Conservation (phyloP, 441 rosid species). For the Pelargonium myrrhifolium region DNA sequence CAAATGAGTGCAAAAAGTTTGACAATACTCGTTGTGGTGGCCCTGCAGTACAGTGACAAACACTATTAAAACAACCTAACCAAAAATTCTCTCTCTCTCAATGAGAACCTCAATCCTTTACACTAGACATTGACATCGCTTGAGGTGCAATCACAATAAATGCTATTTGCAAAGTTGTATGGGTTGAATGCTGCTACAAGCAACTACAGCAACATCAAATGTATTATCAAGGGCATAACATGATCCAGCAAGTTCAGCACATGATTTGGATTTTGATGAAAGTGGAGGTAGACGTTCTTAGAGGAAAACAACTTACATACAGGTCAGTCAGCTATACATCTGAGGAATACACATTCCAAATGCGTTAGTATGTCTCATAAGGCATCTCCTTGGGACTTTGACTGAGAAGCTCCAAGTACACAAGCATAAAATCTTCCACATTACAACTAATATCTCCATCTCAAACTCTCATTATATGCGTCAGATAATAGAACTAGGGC, state of each 20-base stretch:
- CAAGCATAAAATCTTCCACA: no score
- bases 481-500: constrained; percentile 2
- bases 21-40: constrained; percentile 95
- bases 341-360: neutral
- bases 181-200: neutral
- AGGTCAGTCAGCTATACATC: neutral
- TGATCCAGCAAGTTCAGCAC: neutral
- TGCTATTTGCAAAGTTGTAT: neutral
- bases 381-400: neutral
- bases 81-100: neutral
- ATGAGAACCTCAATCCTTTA: no score
- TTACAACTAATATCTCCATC: neutral
- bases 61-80: neutral
- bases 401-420: no score
- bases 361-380: neutral
- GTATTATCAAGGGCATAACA: neutral
- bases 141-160: neutral
- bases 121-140: neutral
- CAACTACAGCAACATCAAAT: neutral
- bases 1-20: constrained; percentile 80
- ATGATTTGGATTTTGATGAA: neutral
- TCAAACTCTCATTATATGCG: constrained; percentile 1
- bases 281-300: neutral
- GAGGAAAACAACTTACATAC: neutral
- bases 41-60: constrained; percentile 38